These are phyloP conservation scores for Pleurotus eryngii DNA, from an alignment of 768 basidiomycete species.

Conservation along the genomic window DNA sequence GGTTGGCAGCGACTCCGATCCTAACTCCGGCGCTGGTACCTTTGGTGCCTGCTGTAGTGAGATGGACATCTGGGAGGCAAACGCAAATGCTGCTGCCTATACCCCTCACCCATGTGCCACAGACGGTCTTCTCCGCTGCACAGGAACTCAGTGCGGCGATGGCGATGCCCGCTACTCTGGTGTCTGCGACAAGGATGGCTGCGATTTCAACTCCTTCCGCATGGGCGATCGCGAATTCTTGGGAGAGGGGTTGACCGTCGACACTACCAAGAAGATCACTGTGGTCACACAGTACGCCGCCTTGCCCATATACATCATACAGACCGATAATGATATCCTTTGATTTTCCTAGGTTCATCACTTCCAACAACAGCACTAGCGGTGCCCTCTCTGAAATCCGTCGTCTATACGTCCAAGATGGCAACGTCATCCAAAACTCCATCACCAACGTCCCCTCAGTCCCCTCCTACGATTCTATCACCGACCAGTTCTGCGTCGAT, in stretches of 20 bases:
- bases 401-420: conserved; percentile 42
- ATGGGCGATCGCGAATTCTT: conserved; percentile 39
- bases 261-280: conserved; percentile 36
- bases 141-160: conserved; percentile 21
- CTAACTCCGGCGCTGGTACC: conserved; percentile 35
- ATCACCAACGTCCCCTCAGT: conserved; percentile 32
- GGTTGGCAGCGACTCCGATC: conserved; percentile 13
- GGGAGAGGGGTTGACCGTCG: conserved; percentile 32
- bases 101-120: conserved; percentile 39
- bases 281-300: conserved; percentile 41
- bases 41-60: conserved; percentile 37
- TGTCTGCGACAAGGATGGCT: conserved; percentile 40
- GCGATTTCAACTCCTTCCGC: conserved; percentile 46
- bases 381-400: conserved; percentile 41
- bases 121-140: conserved; percentile 31
- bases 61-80: conserved; percentile 43
- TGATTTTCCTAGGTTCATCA: conserved; percentile 31
- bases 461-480: conserved; percentile 33
- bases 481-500: conserved; percentile 33
- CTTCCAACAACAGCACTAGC: conserved; percentile 32
- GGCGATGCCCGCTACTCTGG: conserved; percentile 26
- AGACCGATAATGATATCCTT: neutral
- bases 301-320: conserved; percentile 40
- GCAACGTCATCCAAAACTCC: conserved; percentile 38
- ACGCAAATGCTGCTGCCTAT: conserved; percentile 33